phyloP scores from a whole-genome alignment of 768 basidiomycete genomes.

The Tulasnella sp. region DNA sequence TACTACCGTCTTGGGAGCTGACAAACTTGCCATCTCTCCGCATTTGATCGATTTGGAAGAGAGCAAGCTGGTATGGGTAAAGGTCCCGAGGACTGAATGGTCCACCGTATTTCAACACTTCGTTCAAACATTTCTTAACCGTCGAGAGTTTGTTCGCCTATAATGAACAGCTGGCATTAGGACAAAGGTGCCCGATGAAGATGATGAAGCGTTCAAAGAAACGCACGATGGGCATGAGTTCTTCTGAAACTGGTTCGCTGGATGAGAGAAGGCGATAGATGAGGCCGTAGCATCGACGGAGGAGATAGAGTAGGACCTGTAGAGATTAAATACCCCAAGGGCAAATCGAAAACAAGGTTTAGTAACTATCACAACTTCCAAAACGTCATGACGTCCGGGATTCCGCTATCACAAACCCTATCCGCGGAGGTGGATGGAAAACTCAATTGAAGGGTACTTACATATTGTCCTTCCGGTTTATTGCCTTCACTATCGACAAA shows the following conservation, averaged over 20 bases:
- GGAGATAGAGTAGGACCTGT: slow-evolving; percentile 82
- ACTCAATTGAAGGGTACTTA: slow-evolving; percentile 29
- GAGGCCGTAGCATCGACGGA: slow-evolving; percentile 90
- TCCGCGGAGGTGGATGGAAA: background rate
- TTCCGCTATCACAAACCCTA: background rate
- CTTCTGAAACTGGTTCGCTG: slow-evolving; percentile 94
- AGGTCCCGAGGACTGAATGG: slow-evolving; percentile 84
- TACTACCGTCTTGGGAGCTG: slow-evolving; percentile 59
- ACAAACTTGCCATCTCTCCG: slow-evolving; percentile 89
- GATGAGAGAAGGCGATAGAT: slow-evolving; percentile 89
- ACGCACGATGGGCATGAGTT: slow-evolving; percentile 87
- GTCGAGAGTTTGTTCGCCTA: slow-evolving; percentile 95
- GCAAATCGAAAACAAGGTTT: background rate
- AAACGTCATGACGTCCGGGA: too few species aligned
- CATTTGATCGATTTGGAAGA: slow-evolving; percentile 90
- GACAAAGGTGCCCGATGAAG: slow-evolving; percentile 6
- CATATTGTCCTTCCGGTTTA: slow-evolving; percentile 88
- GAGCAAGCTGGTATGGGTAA: slow-evolving; percentile 92
- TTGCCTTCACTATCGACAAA: slow-evolving; percentile 92
- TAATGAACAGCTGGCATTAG: background rate
- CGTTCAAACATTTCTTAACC: slow-evolving; percentile 92
- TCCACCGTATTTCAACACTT: slow-evolving; percentile 89
- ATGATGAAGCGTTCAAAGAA: background rate
- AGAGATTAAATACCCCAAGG: slow-evolving; percentile 2
- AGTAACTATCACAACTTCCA: background rate